phyloP scores from a whole-genome alignment of 805 yeast genomes.

The Candida tallmaniae region DNA sequence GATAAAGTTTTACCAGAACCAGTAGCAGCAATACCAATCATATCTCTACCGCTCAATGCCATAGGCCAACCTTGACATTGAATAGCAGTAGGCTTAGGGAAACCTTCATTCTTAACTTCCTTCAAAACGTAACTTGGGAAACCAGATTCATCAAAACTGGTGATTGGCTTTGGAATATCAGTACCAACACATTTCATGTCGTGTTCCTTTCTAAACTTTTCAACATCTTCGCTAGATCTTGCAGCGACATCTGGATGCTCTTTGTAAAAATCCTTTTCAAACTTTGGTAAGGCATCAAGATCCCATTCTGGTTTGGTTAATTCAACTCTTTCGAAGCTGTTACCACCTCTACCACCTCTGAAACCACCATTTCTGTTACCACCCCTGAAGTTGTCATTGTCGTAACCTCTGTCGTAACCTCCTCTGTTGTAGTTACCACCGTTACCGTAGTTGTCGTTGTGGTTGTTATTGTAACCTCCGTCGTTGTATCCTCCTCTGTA shows the following conservation, averaged over 20 bases:
- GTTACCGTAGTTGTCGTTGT: constrained; percentile 12
- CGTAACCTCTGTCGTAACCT: constrained; percentile 26
- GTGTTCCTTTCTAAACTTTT: constrained; percentile 69
- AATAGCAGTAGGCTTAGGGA: constrained; percentile 90
- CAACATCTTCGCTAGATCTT: constrained; percentile 72
- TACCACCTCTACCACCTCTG: constrained; percentile 37
- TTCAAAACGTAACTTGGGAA: constrained; percentile 90
- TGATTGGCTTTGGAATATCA: constrained; percentile 92
- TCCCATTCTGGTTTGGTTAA: constrained; percentile 81
- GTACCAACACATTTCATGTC: constrained; percentile 83
- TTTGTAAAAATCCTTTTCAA: constrained; percentile 90
- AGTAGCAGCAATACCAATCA: constrained; percentile 98
- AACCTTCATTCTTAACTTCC: constrained; percentile 89
- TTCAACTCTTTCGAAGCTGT: constrained; percentile 39
- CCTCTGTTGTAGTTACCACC: constrained; percentile 20
- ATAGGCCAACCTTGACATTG: constrained; percentile 99
- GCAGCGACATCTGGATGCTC: constrained; percentile 77
- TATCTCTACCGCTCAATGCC: constrained; percentile 98
- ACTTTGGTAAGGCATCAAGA: constrained; percentile 68
- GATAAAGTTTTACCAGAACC: constrained; percentile 99
- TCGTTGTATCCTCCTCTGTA: constrained; percentile 1
- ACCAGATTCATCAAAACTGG: constrained; percentile 93
- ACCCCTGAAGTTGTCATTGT: too few species aligned
- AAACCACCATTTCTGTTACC: constrained; percentile 34
- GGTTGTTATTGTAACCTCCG: constrained; percentile 15